These are phyloP conservation scores for Scenedesmus sp. DNA, from an alignment of 163 green algal species.

Conservation along the genomic window DNA sequence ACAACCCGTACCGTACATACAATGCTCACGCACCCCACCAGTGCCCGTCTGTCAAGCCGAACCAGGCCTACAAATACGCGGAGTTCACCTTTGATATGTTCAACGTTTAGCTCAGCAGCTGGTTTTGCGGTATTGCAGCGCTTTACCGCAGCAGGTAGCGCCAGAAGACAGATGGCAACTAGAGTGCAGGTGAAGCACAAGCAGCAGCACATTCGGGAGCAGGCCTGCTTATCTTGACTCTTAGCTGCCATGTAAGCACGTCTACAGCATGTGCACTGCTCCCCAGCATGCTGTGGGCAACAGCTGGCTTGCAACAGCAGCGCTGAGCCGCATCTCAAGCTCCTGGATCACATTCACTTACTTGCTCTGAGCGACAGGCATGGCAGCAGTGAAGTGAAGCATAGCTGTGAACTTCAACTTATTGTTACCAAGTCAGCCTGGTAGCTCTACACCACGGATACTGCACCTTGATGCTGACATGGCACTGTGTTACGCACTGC, in stretches of 20 bases:
- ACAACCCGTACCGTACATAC: not conserved
- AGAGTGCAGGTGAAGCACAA: not conserved
- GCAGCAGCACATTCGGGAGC: not conserved
- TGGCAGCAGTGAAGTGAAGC: not conserved
- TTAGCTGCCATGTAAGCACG: not conserved
- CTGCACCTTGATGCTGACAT: not conserved
- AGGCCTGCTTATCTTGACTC: not conserved
- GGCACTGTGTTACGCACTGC: not conserved
- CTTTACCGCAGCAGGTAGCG: not conserved
- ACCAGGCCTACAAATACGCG: not conserved
- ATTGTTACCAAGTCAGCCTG: not conserved
- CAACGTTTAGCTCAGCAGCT: not conserved
- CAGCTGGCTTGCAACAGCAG: not conserved
- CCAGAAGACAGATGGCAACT: conserved; percentile 5
- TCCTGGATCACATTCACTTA: not conserved
- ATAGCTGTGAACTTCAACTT: not conserved
- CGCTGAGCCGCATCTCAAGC: not conserved
- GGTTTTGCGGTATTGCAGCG: not conserved
- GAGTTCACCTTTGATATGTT: not conserved
- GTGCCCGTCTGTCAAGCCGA: not conserved
- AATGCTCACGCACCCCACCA: not conserved
- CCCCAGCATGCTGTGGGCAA: not conserved
- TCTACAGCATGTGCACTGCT: not conserved
- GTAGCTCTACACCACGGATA: not conserved
- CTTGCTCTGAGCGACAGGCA: not conserved